Percentiles rank a stretch among this genome's conserved stretches.
Conservation (phyloP, 805 yeast genomes). For the Blastobotrys parvus region DNA sequence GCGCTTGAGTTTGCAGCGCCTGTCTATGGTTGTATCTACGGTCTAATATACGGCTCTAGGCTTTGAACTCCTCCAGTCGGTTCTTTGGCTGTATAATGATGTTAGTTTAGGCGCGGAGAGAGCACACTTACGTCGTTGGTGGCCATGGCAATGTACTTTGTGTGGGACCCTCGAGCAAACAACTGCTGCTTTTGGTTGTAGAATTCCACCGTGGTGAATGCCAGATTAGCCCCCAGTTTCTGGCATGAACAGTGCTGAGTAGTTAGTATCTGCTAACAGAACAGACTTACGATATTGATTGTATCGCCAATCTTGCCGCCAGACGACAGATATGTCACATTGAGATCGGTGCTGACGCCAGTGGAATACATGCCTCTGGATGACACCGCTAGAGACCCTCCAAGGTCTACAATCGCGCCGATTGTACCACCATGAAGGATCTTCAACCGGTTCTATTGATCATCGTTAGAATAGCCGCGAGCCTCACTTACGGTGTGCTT, state of each 20-base stretch:
- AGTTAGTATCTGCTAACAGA: too few species aligned
- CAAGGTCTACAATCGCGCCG: conserved; percentile 34
- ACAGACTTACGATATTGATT: conserved; percentile 6
- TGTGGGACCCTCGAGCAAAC: conserved; percentile 37
- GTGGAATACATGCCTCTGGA: conserved; percentile 34
- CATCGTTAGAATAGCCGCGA: neutral
- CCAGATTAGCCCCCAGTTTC: conserved; percentile 33
- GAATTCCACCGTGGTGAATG: conserved; percentile 33
- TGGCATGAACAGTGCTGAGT: conserved; percentile 28
- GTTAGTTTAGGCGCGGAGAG: neutral
- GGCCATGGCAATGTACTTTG: conserved; percentile 33
- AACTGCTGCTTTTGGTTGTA: conserved; percentile 19
- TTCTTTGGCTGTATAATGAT: conserved; percentile 1
- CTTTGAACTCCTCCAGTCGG: neutral
- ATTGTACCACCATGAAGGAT: conserved; percentile 36
- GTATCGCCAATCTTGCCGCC: conserved; percentile 30
- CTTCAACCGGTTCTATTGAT: conserved; percentile 29
- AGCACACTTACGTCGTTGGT: conserved; percentile 26
- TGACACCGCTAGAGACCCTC: conserved; percentile 37
- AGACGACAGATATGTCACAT: conserved; percentile 31
- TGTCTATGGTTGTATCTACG: too few species aligned
- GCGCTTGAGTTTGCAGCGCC: too few species aligned
- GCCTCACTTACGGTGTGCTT: conserved; percentile 26
- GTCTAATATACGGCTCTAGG: too few species aligned
- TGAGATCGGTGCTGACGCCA: conserved; percentile 36